Base-by-base conservation (phyloP, 164 flowering plant genomes). In the Kalanchoe fedtschenkoi region DNA sequence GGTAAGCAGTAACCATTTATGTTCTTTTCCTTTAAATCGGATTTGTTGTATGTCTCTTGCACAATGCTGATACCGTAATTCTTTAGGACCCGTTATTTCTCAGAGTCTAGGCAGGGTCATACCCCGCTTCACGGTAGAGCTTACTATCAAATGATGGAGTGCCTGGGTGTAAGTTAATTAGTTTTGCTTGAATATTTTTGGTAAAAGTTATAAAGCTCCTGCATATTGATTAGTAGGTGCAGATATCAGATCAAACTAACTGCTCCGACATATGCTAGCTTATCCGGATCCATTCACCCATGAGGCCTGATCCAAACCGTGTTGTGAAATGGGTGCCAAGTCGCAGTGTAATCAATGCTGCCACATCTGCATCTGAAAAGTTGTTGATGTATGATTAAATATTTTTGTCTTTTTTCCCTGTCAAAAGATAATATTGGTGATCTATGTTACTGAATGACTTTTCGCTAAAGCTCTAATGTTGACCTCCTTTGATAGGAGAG, bases 101-200 rank as follows among this genome's bases (percentile, higher is more conserved):
- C 99, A 14, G 95, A 88, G 78, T 84, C 99, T 61, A 85, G 99
- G 62, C 76, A 87, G 69, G 97, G 99, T 34, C 97, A 95, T 75
- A 84, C 95, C 66, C 99, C 99, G 62, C 69, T 95, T 35, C 95
- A 85, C 47, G 99, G 97, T 15, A 78, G 97, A 66, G 97, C 96
- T 29, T 95, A 95, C 76, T 95, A 95, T 65, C 99, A 95, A 78
- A 87, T 91, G 93, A 88, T 91, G 96, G 97, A 95, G 70, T 95
- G 97, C 35, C 65, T 78, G 62, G 81, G 81, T 29, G 81, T 78
- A 73, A 69, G 78, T 65, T 51, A 39, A 16, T 32, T 21, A 22
- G 5, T n/a, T 6, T 21, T 1, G 33, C 30, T 2, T 51, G 5
- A 51, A 51, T 11, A 10, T 30, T 51, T 11, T n/a, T n/a, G n/a